Evolutionary conservation across 805 yeast species (phyloP), one percentile per base, ranked within the genome.

Genomic region (Candida multigemmis): DNA sequence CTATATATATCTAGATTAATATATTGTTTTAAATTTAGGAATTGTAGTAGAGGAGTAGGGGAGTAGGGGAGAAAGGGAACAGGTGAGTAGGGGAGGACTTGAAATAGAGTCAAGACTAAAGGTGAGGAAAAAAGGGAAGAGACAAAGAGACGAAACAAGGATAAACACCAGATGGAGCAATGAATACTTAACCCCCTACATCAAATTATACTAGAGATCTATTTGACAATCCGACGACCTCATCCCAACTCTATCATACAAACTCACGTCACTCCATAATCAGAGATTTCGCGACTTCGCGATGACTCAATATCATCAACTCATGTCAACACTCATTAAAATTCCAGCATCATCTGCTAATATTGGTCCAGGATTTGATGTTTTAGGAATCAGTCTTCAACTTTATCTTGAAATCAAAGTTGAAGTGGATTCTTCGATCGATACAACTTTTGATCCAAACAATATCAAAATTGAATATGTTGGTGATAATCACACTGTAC

Each of bases 311-410:
- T n/a, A n/a, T n/a, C n/a, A n/a, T n/a, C n/a, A n/a, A n/a, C n/a
- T n/a, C n/a, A n/a, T n/a, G 12, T 21, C 22, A 23, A 19, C 12
- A 31, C 21, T 12, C n/a, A 70, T 84, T 40, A 74, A 71, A 29
- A 91, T 89, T 11, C 98, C 98, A 4, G 96, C 97, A 5, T 87
- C 97, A 4, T 82, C 94, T 26, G 98, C 98, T 45, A 91, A 91
- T 46, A 89, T 91, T 27, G 98, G 98, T 6, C 98, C 98, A 7
- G 98, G 98, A 1, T 91, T 89, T 48, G 98, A 91, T 54, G 98
- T 91, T 5, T 60, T 91, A 27, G 98, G 98, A 14, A 78, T 91
- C 21, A 96, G 96, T 24, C 66, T 91, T 38, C 69, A 80, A 35
- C 59, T 86, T 26, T 85, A 60, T 46, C 62, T 91, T 31, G 80